Conservation (phyloP, 352 stramenopile species). For the Peronosclerospora sorghi region DNA sequence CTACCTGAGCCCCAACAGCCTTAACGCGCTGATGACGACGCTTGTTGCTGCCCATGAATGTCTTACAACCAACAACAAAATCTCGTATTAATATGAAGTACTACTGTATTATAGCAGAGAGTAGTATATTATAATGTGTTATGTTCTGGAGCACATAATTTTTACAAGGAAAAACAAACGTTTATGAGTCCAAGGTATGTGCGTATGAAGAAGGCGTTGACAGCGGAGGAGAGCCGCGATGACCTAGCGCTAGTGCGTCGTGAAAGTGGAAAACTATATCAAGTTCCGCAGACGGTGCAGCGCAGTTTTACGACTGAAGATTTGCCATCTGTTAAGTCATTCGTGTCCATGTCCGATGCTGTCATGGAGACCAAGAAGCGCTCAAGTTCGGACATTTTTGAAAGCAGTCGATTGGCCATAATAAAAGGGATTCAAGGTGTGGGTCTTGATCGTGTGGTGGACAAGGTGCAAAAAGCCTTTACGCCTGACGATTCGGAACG, state of each 20-base stretch:
- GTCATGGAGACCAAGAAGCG: conserved; percentile 13
- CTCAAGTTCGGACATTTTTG: conserved; percentile 35
- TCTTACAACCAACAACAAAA: neutral
- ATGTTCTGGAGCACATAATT: no score
- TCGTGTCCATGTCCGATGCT: conserved; percentile 23
- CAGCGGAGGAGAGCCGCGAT: conserved; percentile 31
- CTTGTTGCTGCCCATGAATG: conserved; percentile 27
- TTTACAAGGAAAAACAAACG: no score
- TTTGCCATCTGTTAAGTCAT: conserved; percentile 40
- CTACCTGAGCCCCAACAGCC: conserved; percentile 55
- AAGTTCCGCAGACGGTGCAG: conserved; percentile 15
- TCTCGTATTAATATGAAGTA: no score
- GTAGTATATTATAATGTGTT: conserved; percentile 1
- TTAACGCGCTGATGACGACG: conserved; percentile 57
- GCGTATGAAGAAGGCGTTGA: conserved; percentile 6
- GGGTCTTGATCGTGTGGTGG: conserved; percentile 33
- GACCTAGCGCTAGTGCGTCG: conserved; percentile 35
- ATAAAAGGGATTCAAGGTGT: conserved; percentile 51
- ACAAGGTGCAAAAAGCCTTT: conserved; percentile 60
- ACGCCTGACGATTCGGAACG: conserved; percentile 63
- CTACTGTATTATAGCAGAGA: no score
- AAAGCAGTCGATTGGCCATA: conserved; percentile 39
- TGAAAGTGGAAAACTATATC: conserved; percentile 37
- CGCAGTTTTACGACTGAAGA: conserved; percentile 77
- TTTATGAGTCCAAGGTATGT: conserved; percentile 14